A percentile compares a stretch with the other conserved stretches of the same genome.
Evolutionary conservation across 2,329 filamentous ascomycete species (phyloP).

Genomic region (Neocucurbitaria cava): DNA sequence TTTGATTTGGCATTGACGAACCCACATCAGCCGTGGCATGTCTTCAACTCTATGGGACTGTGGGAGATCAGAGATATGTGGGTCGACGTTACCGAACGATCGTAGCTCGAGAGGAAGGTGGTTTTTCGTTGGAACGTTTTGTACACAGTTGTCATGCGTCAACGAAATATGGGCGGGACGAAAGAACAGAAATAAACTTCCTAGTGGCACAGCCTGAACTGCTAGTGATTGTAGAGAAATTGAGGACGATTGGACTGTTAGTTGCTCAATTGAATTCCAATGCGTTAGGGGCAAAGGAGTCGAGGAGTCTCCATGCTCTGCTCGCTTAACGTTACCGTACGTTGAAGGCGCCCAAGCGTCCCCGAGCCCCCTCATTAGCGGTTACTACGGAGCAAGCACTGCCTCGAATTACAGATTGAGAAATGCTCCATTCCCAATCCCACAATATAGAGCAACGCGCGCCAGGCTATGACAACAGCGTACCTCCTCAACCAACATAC

Average conservation of each 20-base stretch:
- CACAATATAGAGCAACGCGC: slow-evolving; percentile 6
- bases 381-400: not conserved
- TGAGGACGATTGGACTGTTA: no score
- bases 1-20: slow-evolving; percentile 44
- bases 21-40: slow-evolving; percentile 39
- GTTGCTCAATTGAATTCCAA: no score
- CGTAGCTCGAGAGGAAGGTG: slow-evolving; percentile 6
- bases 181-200: not conserved
- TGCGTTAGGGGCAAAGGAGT: no score
- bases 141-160: not conserved
- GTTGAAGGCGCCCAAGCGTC: not conserved
- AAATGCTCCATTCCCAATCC: not conserved
- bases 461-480: slow-evolving; percentile 2
- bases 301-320: not conserved
- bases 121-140: not conserved
- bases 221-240: no score
- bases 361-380: not conserved
- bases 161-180: not conserved
- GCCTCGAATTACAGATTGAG: not conserved
- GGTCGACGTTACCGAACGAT: slow-evolving; percentile 33
- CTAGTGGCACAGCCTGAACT: no score
- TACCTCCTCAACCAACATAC: slow-evolving; percentile 17
- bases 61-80: slow-evolving; percentile 43
- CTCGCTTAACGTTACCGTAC: not conserved
- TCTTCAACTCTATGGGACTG: slow-evolving; percentile 35